Conservation (phyloP, 2,329 filamentous ascomycete genomes). For the Aspergillus fijiensis region DNA sequence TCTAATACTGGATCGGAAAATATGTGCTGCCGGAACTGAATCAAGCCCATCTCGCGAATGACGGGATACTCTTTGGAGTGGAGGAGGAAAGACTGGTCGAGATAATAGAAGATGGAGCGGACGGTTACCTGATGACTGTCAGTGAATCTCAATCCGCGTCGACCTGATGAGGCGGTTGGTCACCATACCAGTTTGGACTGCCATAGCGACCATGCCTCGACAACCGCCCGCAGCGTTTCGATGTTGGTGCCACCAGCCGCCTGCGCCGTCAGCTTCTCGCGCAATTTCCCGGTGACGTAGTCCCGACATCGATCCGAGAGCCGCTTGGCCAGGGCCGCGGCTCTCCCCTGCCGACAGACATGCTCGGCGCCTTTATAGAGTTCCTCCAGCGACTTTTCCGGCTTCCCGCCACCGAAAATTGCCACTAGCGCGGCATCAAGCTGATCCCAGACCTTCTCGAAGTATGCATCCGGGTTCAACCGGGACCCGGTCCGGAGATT, state of each 20-base stretch:
- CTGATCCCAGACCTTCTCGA: conserved; percentile 71
- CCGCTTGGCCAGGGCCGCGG: conserved; percentile 64
- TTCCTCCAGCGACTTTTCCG: conserved; percentile 76
- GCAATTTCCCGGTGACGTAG: conserved; percentile 60
- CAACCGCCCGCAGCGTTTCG: conserved; percentile 61
- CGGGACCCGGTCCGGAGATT: conserved; percentile 71
- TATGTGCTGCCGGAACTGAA: conserved; percentile 67
- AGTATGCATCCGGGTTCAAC: conserved; percentile 72
- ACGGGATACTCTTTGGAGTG: conserved; percentile 67
- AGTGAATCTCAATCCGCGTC: not conserved
- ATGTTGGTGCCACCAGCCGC: conserved; percentile 58
- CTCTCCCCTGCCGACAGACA: conserved; percentile 75
- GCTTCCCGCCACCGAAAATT: conserved; percentile 66
- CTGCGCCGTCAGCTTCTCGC: conserved; percentile 58
- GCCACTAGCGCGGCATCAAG: conserved; percentile 70
- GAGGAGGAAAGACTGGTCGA: conserved; percentile 86
- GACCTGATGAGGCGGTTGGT: not conserved
- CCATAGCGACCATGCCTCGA: conserved; percentile 73
- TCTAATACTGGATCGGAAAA: conserved; percentile 56
- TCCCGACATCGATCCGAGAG: conserved; percentile 65
- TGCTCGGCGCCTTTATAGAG: conserved; percentile 91
- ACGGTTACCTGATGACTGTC: conserved; percentile 61
- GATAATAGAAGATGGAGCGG: conserved; percentile 86
- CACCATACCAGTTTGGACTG: conserved; percentile 67
- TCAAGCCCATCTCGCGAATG: conserved; percentile 77